Base-by-base conservation (phyloP, 108 stramenopile genomes). In the Asterionellopsis glacialis region DNA sequence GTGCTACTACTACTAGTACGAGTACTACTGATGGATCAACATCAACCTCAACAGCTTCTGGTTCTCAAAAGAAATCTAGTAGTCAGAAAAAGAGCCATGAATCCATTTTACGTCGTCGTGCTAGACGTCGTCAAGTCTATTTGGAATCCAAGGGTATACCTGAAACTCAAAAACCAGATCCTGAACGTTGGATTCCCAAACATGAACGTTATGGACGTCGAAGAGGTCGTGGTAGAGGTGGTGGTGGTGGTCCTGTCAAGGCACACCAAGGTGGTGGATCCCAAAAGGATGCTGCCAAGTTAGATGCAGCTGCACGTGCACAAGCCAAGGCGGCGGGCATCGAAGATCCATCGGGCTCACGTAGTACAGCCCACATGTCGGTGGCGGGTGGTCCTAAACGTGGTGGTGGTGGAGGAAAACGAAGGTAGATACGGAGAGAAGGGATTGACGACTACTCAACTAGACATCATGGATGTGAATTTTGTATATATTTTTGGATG, bases 101-200 rank as follows among this genome's bases (percentile, higher is more conserved):
- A 45, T 57, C 76, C 13, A 70, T 92, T 15, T 67, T 87, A 22
- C 78, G 82, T 39, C 81, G 77, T 57, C 80, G 91, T 28, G 74
- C 85, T 1, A 59, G 59, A 44, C 80, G 75, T 55, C 75, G 84
- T 18, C 78, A 81, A 41, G 82, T 71, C 7, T 86, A 93, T 49
- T 60, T 93, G 41, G 63, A 78, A 11, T 42, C 48, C 48, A 71
- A 80, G 54, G 87, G 87, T 21, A 25, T 68, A 12, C 65, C 77
- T 0, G 67, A 79, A 44, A 86, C 86, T 25, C 79, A 60, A 38
- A 78, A 81, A 65, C 97, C 97, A 6, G 88, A 97, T 78, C 95
- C 97, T 16, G 97, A 97, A 73, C 89, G 97, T 42, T 97, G 97
- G 97, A 82, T 97, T 18, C 91, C 95, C 23, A 92, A 95, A 64